phyloP scores from a whole-genome alignment of 768 basidiomycete genomes.

The Mrakia gelida region DNA sequence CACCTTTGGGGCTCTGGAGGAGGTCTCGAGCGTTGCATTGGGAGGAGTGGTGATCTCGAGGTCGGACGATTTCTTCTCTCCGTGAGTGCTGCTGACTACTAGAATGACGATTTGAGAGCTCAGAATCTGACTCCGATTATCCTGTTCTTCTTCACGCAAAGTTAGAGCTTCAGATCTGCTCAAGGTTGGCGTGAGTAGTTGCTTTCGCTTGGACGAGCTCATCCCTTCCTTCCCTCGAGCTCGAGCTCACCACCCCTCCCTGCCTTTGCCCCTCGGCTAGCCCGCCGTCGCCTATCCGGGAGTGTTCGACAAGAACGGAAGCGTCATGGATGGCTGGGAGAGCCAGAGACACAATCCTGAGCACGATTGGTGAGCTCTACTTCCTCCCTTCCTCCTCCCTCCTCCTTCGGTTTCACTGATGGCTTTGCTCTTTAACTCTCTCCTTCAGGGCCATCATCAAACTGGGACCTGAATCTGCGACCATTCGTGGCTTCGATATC shows the following conservation, averaged over 20 bases:
- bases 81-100: background rate
- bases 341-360: conserved; percentile 77
- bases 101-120: background rate
- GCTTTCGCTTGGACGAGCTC: no score
- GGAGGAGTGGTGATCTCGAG: background rate
- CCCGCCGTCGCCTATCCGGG: conserved; percentile 83
- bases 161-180: conserved; percentile 65
- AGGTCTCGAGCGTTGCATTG: background rate
- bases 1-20: background rate
- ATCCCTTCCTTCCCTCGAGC: no score
- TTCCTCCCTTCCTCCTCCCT: no score
- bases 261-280: conserved; percentile 49
- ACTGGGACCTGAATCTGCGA: conserved; percentile 59
- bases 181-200: background rate
- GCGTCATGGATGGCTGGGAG: conserved; percentile 94
- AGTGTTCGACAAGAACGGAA: conserved; percentile 91
- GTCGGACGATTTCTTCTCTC: background rate
- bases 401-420: no score
- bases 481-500: conserved; percentile 76
- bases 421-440: no score
- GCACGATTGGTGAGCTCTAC: conserved; percentile 68
- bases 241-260: no score
- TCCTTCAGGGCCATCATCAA: conserved; percentile 75
- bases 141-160: background rate
- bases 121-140: background rate